phyloP scores from a whole-genome alignment of 2,329 filamentous ascomycete genomes.

The Cladorrhinum sp. region DNA sequence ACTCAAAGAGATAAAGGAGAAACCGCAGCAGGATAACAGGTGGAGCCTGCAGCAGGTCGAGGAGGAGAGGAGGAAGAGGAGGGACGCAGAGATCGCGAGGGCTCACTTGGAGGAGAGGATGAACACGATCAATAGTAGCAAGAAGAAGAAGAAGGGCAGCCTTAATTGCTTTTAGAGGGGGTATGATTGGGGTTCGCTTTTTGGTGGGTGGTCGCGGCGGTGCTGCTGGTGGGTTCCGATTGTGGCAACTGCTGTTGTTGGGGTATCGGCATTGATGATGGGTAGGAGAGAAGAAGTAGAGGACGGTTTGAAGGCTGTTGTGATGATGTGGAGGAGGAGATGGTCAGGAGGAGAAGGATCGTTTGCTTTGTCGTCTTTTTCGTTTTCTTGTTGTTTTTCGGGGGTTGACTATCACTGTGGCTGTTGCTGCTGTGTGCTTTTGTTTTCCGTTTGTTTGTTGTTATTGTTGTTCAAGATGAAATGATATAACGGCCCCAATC shows the following conservation, averaged over 20 bases:
- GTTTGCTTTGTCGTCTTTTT: not conserved
- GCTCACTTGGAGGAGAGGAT: constrained; percentile 92
- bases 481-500: not conserved
- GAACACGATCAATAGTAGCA: constrained; percentile 81
- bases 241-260: constrained; percentile 1
- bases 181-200: constrained; percentile 5
- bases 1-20: constrained; percentile 62
- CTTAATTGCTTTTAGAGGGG: constrained; percentile 87
- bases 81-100: constrained; percentile 83
- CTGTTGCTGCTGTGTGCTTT: not conserved
- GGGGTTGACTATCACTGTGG: not conserved
- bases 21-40: constrained; percentile 52
- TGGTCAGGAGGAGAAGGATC: not conserved
- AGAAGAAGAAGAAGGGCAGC: constrained; percentile 93
- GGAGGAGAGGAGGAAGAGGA: constrained; percentile 89
- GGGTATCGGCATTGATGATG: not conserved
- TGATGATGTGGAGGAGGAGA: not conserved
- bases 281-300: not conserved
- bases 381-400: not conserved
- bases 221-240: not conserved
- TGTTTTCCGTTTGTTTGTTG: constrained; percentile 1
- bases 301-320: not conserved
- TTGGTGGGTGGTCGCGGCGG: no score
- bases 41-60: constrained; percentile 87
- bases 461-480: not conserved